These are phyloP conservation scores for Rosa rugosa DNA, from an alignment of 306 rosid species.

Conservation along the genomic window DNA sequence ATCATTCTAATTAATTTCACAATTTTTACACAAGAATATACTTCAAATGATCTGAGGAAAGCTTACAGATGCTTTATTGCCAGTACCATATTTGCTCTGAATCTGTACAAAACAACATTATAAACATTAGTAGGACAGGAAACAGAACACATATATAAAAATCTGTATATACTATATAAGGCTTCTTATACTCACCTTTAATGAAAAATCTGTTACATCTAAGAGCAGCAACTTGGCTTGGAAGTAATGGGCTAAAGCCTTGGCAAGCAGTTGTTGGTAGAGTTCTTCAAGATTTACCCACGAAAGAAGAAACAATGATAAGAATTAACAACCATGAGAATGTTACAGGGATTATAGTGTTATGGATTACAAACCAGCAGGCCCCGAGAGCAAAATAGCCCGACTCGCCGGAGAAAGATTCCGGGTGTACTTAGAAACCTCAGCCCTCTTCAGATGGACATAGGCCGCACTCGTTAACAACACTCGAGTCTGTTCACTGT, in stretches of 20 bases:
- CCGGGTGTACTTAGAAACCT: conserved; percentile 77
- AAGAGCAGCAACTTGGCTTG: conserved; percentile 90
- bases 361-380: conserved; percentile 58
- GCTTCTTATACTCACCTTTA: conserved; percentile 49
- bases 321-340: neutral
- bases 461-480: conserved; percentile 94
- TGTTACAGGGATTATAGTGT: neutral
- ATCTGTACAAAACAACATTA: conserved; percentile 48
- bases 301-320: neutral
- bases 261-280: conserved; percentile 95
- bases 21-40: neutral
- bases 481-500: conserved; percentile 87
- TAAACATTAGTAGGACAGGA: neutral
- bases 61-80: conserved; percentile 75
- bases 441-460: conserved; percentile 85
- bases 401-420: conserved; percentile 97
- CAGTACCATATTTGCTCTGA: conserved; percentile 75
- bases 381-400: conserved; percentile 92
- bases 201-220: conserved; percentile 79
- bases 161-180: neutral
- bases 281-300: conserved; percentile 51
- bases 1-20: neutral
- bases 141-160: neutral
- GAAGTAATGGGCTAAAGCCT: conserved; percentile 93
- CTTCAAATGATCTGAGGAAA: neutral